Evolutionary conservation across 805 yeast genomes (phyloP).

Genomic region (Clavispora vitiphila): DNA sequence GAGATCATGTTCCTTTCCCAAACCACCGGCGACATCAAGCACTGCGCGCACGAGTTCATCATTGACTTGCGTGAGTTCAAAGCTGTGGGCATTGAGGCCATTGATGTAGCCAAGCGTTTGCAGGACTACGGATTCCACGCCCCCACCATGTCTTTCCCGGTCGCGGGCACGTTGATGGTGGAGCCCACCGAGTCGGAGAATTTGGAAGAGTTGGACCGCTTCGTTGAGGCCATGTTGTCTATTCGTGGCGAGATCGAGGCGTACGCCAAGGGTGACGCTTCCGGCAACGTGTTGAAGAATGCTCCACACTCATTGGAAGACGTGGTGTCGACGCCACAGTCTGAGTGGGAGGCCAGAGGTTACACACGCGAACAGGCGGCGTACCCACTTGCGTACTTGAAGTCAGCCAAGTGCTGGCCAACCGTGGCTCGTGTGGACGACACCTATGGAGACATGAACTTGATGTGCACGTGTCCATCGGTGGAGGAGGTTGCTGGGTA

Average conservation of each 20-base stretch:
- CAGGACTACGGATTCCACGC: slow-evolving; percentile 99
- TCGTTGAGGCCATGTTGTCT: slow-evolving; percentile 78
- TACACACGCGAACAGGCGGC: slow-evolving; percentile 93
- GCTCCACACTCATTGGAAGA: slow-evolving; percentile 92
- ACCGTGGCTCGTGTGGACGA: slow-evolving; percentile 90
- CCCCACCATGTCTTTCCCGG: slow-evolving; percentile 98
- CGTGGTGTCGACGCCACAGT: slow-evolving; percentile 50
- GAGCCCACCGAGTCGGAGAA: slow-evolving; percentile 98
- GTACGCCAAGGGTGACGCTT: slow-evolving; percentile 58
- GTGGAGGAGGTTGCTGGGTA: slow-evolving; percentile 63
- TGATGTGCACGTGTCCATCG: slow-evolving; percentile 89
- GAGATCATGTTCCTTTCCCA: slow-evolving; percentile 69
- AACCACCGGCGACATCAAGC: slow-evolving; percentile 45
- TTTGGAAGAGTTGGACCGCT: slow-evolving; percentile 81
- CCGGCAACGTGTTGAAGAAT: slow-evolving; percentile 71
- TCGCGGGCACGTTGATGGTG: slow-evolving; percentile 94
- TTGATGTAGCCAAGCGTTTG: slow-evolving; percentile 92
- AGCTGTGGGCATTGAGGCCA: slow-evolving; percentile 79
- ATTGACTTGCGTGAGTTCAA: slow-evolving; percentile 86
- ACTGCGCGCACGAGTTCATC: slow-evolving; percentile 96
- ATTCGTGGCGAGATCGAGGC: slow-evolving; percentile 80
- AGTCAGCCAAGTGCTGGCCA: slow-evolving; percentile 87
- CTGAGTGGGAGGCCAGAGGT: slow-evolving; percentile 80
- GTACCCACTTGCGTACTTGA: slow-evolving; percentile 76
- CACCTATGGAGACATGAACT: slow-evolving; percentile 87